These are phyloP conservation scores for Hibiscus syriacus DNA, from an alignment of 345 rosid species.

Conservation along the genomic window DNA sequence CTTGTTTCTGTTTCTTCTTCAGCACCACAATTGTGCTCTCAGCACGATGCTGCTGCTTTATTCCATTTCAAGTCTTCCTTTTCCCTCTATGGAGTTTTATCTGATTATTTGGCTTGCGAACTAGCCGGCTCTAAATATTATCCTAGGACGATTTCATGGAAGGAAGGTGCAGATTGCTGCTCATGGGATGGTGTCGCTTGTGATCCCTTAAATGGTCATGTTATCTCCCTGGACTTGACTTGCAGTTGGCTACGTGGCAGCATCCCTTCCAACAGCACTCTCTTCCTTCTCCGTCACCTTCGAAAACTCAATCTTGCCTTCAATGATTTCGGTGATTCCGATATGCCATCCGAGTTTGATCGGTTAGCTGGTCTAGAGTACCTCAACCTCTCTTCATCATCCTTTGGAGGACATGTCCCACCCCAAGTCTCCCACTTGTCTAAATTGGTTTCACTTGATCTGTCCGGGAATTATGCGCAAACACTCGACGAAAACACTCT, in stretches of 20 bases:
- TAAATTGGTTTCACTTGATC: conserved; percentile 16
- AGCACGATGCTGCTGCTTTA: background rate
- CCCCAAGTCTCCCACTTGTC: conserved; percentile 6
- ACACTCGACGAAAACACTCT: too few species aligned
- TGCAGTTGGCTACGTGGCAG: conserved; percentile 7
- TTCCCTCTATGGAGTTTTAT: background rate
- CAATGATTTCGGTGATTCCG: too few species aligned
- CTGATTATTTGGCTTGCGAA: background rate
- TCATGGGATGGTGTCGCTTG: conserved; percentile 24
- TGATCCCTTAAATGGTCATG: background rate
- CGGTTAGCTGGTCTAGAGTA: background rate
- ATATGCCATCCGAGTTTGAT: too few species aligned
- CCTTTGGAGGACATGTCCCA: conserved; percentile 7
- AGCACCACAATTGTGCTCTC: background rate
- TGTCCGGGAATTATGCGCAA: background rate
- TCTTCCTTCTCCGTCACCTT: conserved; percentile 9
- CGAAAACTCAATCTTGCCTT: conserved; percentile 22
- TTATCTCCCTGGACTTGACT: conserved; percentile 17
- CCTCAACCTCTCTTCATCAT: background rate
- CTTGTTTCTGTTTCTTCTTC: background rate
- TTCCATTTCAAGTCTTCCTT: background rate
- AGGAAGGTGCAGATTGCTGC: conserved; percentile 19
- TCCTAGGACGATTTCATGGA: conserved; percentile 13
- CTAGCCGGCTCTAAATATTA: background rate
- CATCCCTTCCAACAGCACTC: too few species aligned